phyloP scores from a whole-genome alignment of 2,329 filamentous ascomycete genomes.

The Trichoderma afroharzianum region DNA sequence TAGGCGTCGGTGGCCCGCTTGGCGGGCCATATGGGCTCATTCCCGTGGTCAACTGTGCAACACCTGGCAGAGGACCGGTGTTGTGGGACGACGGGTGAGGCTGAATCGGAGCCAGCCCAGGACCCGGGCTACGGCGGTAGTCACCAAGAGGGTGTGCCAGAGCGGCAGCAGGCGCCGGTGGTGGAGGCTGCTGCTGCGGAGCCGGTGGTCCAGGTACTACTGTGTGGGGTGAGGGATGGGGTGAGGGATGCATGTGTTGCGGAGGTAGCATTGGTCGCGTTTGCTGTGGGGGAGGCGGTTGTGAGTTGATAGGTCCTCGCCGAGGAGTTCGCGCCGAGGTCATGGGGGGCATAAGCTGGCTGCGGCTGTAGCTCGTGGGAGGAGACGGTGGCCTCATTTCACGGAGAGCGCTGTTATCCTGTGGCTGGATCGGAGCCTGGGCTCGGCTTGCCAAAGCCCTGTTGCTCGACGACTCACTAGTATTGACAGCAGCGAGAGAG shows the following conservation, averaged over 20 bases:
- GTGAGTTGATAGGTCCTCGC: conserved; percentile 36
- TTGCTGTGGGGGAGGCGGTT: conserved; percentile 27
- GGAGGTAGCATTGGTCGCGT: conserved; percentile 8
- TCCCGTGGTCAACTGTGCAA: conserved; percentile 62
- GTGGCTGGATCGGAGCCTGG: conserved; percentile 44
- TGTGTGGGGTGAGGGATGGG: conserved; percentile 11
- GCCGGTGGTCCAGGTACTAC: conserved; percentile 20
- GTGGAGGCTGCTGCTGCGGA: conserved; percentile 25
- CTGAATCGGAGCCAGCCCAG: conserved; percentile 53
- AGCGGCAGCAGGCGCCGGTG: conserved; percentile 23
- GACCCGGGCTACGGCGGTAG: conserved; percentile 34
- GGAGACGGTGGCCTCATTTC: conserved; percentile 42
- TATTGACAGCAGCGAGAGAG: conserved; percentile 57
- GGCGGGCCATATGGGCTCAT: conserved; percentile 52
- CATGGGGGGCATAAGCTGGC: conserved; percentile 31
- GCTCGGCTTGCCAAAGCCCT: conserved; percentile 38
- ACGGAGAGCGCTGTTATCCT: conserved; percentile 43
- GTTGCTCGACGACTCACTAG: conserved; percentile 38
- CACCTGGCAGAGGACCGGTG: conserved; percentile 53
- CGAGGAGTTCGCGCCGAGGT: conserved; percentile 37
- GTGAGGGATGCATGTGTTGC: conserved; percentile 25
- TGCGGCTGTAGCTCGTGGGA: conserved; percentile 39
- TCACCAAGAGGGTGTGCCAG: conserved; percentile 24
- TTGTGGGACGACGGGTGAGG: conserved; percentile 37
- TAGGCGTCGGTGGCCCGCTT: conserved; percentile 13